phyloP scores from a whole-genome alignment of 345 rosid genomes.

The Pistacia integerrima region DNA sequence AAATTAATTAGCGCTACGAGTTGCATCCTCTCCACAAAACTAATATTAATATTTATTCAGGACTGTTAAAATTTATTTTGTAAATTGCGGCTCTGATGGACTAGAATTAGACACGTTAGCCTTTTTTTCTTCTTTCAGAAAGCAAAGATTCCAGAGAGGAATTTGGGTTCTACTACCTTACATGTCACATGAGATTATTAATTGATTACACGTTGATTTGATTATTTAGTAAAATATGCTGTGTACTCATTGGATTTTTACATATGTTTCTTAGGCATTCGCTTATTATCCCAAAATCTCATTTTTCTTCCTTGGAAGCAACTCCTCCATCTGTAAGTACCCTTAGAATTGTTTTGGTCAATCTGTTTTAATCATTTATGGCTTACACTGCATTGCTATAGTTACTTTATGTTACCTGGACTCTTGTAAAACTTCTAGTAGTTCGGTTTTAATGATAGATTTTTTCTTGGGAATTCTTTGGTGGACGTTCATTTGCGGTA shows the following conservation, averaged over 20 bases:
- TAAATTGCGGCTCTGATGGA: not conserved
- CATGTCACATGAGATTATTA: not conserved
- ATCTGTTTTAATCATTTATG: not conserved
- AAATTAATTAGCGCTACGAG: not conserved
- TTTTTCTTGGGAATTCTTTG: not conserved
- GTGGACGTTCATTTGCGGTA: not conserved
- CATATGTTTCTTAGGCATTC: conserved; percentile 69
- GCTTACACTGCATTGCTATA: not conserved
- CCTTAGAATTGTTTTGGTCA: not conserved
- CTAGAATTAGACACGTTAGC: not conserved
- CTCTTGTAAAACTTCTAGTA: not conserved
- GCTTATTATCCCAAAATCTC: conserved; percentile 86
- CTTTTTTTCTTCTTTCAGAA: not conserved
- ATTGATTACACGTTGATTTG: not conserved
- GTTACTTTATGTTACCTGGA: not conserved
- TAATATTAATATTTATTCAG: not conserved
- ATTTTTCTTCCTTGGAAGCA: conserved; percentile 70
- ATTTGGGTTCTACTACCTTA: not conserved
- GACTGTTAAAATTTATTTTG: not conserved
- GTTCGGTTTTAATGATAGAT: not conserved
- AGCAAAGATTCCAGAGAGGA: not conserved
- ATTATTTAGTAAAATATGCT: not conserved
- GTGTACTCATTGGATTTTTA: conserved; percentile 10
- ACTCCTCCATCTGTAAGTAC: conserved; percentile 94
- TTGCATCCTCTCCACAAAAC: not conserved